phyloP scores from a whole-genome alignment of 208 protist genomes.

The Trypanosoma brucei region DNA sequence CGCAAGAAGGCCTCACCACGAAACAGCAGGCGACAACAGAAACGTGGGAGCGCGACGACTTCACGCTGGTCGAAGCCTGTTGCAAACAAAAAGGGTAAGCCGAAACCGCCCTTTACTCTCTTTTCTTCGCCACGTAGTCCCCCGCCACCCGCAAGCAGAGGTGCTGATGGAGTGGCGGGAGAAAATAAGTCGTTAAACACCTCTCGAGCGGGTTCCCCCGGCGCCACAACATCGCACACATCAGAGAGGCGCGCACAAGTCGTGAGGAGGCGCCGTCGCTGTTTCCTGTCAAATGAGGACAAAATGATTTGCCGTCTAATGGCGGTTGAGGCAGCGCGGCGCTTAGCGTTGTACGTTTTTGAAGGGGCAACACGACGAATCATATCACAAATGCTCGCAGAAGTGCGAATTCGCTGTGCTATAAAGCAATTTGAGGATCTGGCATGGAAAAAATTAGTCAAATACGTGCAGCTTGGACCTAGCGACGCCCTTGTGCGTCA shows the following conservation, averaged over 20 bases:
- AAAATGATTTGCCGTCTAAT: slow-evolving; percentile 4
- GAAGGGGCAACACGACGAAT: background rate
- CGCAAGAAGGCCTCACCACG: no score
- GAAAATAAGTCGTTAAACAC: background rate
- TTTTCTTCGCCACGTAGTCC: no score
- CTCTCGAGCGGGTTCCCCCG: background rate
- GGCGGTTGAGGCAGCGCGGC: slow-evolving; percentile 4
- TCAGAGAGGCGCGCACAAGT: background rate
- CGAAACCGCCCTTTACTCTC: no score
- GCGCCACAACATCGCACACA: background rate
- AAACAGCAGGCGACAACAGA: no score
- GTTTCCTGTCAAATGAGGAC: background rate
- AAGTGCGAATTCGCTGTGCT: slow-evolving; percentile 15
- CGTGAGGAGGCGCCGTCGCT: background rate
- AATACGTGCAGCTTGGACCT: background rate
- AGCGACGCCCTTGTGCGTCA: background rate
- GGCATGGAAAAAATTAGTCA: background rate
- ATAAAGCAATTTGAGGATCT: slow-evolving; percentile 7
- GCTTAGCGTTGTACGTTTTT: background rate
- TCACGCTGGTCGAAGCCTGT: no score
- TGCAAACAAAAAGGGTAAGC: no score
- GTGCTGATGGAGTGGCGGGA: no score
- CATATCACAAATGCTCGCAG: slow-evolving; percentile 4
- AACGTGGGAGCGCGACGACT: no score
- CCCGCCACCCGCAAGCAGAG: no score